Conservation (phyloP, 1,139 yeast species). For the Sugiyamaella sp. region DNA sequence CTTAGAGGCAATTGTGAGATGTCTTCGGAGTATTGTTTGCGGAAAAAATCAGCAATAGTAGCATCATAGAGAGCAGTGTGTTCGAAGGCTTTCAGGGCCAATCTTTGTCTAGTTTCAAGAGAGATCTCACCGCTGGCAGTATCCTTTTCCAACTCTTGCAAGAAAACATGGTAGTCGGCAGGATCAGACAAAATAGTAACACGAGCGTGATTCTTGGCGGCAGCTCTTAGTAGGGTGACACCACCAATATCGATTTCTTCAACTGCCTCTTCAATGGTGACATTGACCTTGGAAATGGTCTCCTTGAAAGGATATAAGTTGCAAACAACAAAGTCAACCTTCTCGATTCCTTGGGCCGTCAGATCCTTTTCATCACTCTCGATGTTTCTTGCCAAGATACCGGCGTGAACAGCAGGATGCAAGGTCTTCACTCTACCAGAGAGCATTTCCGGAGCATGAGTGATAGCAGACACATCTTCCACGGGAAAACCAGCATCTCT, state of each 20-base stretch:
- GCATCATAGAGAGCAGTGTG: constrained; percentile 98
- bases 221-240: constrained; percentile 94
- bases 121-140: constrained; percentile 65
- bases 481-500: constrained; percentile 99
- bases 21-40: constrained; percentile 94
- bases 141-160: constrained; percentile 81
- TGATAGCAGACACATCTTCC: constrained; percentile 90
- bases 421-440: constrained; percentile 98
- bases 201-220: constrained; percentile 96
- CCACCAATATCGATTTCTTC: constrained; percentile 99
- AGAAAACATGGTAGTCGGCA: constrained; percentile 81
- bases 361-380: constrained; percentile 89
- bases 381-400: constrained; percentile 90
- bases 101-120: constrained; percentile 70
- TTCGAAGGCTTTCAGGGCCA: constrained; percentile 96
- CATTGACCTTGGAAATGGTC: constrained; percentile 93
- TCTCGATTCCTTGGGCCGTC: constrained; percentile 83
- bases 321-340: constrained; percentile 95
- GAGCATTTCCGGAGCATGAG: constrained; percentile 98
- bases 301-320: constrained; percentile 98
- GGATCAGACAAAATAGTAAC: constrained; percentile 96
- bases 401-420: constrained; percentile 99
- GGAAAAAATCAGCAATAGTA: constrained; percentile 93
- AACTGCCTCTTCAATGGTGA: constrained; percentile 95
- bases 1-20: constrained; percentile 88